Conservation (phyloP, 257 asterid species). For the Solanum virginianum region DNA sequence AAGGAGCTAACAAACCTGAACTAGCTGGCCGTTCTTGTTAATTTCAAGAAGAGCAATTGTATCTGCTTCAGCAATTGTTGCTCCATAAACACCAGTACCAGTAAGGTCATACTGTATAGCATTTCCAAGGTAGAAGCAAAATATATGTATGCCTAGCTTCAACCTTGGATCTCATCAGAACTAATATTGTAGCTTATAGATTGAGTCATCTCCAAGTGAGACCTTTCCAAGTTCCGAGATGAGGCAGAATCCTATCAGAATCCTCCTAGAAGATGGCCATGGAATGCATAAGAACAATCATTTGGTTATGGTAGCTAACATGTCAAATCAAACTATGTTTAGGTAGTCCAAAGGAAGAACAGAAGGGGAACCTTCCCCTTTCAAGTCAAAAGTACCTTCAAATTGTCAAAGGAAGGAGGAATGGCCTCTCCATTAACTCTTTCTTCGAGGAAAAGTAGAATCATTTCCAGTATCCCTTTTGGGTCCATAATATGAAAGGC, state of each 20-base stretch:
- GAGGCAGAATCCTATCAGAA: slow-evolving; percentile 40
- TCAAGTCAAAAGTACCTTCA: slow-evolving; percentile 26
- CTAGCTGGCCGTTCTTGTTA: slow-evolving; percentile 51
- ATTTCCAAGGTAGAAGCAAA: no score
- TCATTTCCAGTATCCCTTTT: slow-evolving; percentile 61
- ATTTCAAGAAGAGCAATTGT: slow-evolving; percentile 57
- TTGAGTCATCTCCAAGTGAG: no score
- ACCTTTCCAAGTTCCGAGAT: slow-evolving; percentile 88
- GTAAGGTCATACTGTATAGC: no score
- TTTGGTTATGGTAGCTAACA: neutral
- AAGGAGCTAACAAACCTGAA: slow-evolving; percentile 45
- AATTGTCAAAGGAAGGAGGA: slow-evolving; percentile 52
- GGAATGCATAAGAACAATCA: neutral
- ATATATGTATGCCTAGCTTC: no score
- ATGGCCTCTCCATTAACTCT: slow-evolving; percentile 28
- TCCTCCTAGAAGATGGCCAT: slow-evolving; percentile 35
- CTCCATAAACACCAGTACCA: slow-evolving; percentile 94
- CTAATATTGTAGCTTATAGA: no score
- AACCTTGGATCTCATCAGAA: no score
- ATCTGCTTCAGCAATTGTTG: slow-evolving; percentile 73
- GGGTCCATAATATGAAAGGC: slow-evolving; percentile 87
- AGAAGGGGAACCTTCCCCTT: neutral
- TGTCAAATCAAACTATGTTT: neutral
- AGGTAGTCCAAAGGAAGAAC: neutral
- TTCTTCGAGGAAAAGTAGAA: slow-evolving; percentile 78